A percentile compares a stretch with the other conserved stretches of the same genome.
Evolutionary conservation across 1,284 basidiomycete genomes (phyloP).

Genomic region (Puccinia polysora): DNA sequence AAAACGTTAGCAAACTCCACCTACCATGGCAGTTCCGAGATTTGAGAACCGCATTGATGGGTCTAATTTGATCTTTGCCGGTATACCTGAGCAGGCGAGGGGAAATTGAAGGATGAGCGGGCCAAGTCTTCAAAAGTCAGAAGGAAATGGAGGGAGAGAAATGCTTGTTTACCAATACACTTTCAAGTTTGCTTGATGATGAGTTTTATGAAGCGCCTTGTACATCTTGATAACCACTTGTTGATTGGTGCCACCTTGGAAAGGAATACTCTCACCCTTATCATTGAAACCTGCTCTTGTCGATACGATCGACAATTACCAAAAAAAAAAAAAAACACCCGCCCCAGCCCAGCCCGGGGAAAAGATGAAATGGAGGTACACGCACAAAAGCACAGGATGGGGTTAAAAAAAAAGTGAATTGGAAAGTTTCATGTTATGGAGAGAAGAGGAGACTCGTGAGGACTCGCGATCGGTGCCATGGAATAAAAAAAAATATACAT

Average conservation of each 20-base stretch:
- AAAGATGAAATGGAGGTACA: not conserved
- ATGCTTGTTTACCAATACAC: constrained; percentile 61
- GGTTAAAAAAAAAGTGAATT: not conserved
- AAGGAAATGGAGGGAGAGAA: constrained; percentile 21
- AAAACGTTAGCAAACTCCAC: constrained; percentile 14
- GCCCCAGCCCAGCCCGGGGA: not conserved
- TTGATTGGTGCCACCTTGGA: constrained; percentile 75
- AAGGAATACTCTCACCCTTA: constrained; percentile 65
- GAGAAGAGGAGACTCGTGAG: not conserved
- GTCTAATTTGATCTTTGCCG: constrained; percentile 67
- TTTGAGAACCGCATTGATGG: constrained; percentile 67
- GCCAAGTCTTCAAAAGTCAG: not conserved
- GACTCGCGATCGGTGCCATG: not conserved
- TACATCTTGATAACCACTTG: constrained; percentile 67
- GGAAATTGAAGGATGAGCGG: too few species aligned
- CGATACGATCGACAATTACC: not conserved
- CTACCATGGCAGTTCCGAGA: constrained; percentile 67
- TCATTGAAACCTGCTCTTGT: constrained; percentile 52
- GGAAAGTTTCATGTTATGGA: not conserved
- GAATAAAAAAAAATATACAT: not conserved
- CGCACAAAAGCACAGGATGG: not conserved
- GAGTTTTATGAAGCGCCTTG: constrained; percentile 57
- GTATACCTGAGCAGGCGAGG: constrained; percentile 54
- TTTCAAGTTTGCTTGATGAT: constrained; percentile 60
- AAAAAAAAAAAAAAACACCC: not conserved